Evolutionary conservation across 306 rosid species (phyloP).

Genomic region (Cicer cuneatum): DNA sequence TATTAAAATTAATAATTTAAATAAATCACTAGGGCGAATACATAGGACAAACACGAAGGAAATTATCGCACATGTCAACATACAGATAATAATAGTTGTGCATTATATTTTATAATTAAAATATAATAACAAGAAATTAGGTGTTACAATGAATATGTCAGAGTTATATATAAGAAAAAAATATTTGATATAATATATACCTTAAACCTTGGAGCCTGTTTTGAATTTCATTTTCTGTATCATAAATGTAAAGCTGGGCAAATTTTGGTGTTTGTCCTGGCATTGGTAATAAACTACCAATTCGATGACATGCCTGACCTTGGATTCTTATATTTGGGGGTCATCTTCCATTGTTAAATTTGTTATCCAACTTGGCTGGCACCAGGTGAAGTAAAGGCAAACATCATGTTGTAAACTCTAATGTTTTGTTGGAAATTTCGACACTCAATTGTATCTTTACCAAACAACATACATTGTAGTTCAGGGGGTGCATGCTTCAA

Average conservation of each 20-base stretch:
- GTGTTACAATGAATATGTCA: no score
- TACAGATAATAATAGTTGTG: no score
- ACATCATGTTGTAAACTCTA: neutral
- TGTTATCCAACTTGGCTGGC: neutral
- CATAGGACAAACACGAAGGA: no score
- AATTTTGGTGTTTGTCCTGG: conserved; percentile 9
- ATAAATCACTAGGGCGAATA: no score
- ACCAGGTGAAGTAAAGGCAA: neutral
- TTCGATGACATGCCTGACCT: neutral
- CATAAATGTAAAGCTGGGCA: conserved; percentile 20
- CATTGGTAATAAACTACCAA: conserved; percentile 13
- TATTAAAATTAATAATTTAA: no score
- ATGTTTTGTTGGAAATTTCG: neutral
- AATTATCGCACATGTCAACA: no score
- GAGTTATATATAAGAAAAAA: no score
- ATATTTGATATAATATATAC: neutral
- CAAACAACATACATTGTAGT: conserved; percentile 3
- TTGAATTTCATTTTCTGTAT: conserved; percentile 22
- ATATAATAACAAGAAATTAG: no score
- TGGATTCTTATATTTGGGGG: neutral
- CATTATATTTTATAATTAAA: no score
- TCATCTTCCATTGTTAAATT: neutral
- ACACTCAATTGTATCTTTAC: no score
- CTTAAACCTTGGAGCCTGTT: neutral
- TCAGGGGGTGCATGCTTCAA: neutral